phyloP scores from a whole-genome alignment of 1,284 basidiomycete genomes.

The Ustilago tritici region DNA sequence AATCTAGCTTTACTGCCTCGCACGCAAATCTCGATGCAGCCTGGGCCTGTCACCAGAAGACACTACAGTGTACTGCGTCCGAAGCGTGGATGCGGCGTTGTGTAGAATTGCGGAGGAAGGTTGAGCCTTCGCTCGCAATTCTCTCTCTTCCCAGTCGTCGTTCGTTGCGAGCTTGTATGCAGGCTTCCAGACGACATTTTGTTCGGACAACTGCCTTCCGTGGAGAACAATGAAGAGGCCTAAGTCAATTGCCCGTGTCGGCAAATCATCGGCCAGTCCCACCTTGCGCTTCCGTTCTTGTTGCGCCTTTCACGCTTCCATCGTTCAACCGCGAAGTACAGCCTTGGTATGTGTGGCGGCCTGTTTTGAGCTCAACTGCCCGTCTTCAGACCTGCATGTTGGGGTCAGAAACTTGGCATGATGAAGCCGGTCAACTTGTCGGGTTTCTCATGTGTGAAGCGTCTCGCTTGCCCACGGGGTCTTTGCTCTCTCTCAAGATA shows the following conservation, averaged over 20 bases:
- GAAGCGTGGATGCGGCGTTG: neutral
- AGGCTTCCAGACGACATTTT: no score
- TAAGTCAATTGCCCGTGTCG: neutral
- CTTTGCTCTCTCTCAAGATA: neutral
- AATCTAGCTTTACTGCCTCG: neutral
- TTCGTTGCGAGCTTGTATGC: no score
- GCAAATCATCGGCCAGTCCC: neutral
- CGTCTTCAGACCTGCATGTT: neutral
- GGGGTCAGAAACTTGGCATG: neutral
- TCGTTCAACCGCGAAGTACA: neutral
- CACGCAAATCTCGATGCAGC: no score
- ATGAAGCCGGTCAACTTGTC: neutral
- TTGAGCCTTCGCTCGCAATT: slow-evolving; percentile 7
- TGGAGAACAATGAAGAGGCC: neutral
- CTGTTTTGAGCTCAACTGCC: neutral
- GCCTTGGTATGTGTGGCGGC: neutral
- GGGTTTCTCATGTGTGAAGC: neutral
- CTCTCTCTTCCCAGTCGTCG: neutral
- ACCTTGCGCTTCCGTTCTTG: neutral
- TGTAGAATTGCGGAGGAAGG: neutral
- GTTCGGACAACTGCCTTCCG: neutral
- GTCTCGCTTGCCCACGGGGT: neutral
- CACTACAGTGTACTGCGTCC: neutral
- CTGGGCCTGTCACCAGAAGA: no score
- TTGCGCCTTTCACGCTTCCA: slow-evolving; percentile 1